A percentile compares a stretch with the other conserved stretches of the same genome.
These are phyloP conservation scores for Penicillium sp. DNA, from an alignment of 2,329 filamentous ascomycete genomes.

Conservation along the genomic window DNA sequence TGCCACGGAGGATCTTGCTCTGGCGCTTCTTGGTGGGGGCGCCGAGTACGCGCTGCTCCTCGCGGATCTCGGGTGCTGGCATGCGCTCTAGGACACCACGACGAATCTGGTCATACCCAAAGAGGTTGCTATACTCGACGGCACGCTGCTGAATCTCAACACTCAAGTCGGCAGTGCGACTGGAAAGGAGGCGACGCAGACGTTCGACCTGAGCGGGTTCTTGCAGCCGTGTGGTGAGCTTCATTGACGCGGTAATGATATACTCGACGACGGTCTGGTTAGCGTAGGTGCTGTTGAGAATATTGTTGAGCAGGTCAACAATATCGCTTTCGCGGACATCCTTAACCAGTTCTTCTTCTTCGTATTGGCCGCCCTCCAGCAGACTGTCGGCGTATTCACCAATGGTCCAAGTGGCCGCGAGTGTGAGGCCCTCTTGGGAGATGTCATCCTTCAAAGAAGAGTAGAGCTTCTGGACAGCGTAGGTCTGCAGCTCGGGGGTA, in stretches of 20 bases:
- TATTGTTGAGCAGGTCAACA: constrained; percentile 87
- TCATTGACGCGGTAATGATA: constrained; percentile 92
- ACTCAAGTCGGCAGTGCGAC: constrained; percentile 82
- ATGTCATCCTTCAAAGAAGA: constrained; percentile 91
- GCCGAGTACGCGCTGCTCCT: constrained; percentile 88
- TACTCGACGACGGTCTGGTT: constrained; percentile 92
- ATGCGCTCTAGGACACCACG: constrained; percentile 94
- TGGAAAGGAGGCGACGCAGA: constrained; percentile 74
- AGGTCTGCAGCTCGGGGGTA: constrained; percentile 91
- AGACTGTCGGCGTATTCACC: constrained; percentile 93
- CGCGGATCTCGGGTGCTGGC: constrained; percentile 95
- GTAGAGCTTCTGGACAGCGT: constrained; percentile 95
- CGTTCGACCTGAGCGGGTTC: constrained; percentile 86
- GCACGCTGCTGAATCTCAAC: constrained; percentile 95
- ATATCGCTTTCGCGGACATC: constrained; percentile 86
- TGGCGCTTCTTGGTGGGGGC: constrained; percentile 72
- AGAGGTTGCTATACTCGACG: constrained; percentile 95
- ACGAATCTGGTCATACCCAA: constrained; percentile 83
- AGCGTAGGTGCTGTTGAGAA: constrained; percentile 92
- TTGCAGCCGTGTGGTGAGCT: constrained; percentile 84
- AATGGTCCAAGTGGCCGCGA: constrained; percentile 95
- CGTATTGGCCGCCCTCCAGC: constrained; percentile 86
- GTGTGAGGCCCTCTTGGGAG: constrained; percentile 91
- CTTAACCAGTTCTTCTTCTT: constrained; percentile 86
- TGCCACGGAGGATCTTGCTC: constrained; percentile 68